Conservation (phyloP, 495 filamentous ascomycete species). For the Hypoxylon perforatum region DNA sequence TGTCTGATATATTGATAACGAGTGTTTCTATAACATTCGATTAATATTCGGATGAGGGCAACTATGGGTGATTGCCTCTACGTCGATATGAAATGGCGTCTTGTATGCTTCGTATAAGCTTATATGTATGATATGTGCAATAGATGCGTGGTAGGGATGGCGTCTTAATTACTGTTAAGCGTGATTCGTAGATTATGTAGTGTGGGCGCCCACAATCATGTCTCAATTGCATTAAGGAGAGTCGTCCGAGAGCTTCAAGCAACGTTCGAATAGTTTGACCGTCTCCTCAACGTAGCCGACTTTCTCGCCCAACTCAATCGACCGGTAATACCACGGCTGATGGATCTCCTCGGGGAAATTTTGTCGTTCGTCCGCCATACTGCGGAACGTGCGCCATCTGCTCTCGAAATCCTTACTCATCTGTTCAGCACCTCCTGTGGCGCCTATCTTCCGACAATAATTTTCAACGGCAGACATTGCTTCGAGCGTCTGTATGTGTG, state of each 20-base stretch:
- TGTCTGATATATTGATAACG: no score
- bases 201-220: no score
- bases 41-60: no score
- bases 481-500: slow-evolving; percentile 42
- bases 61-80: no score
- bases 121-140: no score
- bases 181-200: no score
- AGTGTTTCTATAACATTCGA: no score
- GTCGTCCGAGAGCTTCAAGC: slow-evolving; percentile 22
- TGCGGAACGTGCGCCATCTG: slow-evolving; percentile 30
- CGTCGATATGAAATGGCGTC: no score
- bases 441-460: slow-evolving; percentile 35
- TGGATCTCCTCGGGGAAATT: slow-evolving; percentile 44
- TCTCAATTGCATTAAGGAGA: slow-evolving; percentile 9
- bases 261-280: slow-evolving; percentile 35
- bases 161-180: no score
- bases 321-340: slow-evolving; percentile 43
- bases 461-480: slow-evolving; percentile 42
- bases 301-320: slow-evolving; percentile 40
- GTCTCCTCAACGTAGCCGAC: slow-evolving; percentile 33
- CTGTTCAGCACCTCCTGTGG: slow-evolving; percentile 20
- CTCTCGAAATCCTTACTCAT: slow-evolving; percentile 34
- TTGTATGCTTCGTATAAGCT: no score
- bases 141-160: neutral
- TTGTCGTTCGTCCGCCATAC: slow-evolving; percentile 2